phyloP scores from a whole-genome alignment of 2,329 filamentous ascomycete species.

The Didymella exigua region DNA sequence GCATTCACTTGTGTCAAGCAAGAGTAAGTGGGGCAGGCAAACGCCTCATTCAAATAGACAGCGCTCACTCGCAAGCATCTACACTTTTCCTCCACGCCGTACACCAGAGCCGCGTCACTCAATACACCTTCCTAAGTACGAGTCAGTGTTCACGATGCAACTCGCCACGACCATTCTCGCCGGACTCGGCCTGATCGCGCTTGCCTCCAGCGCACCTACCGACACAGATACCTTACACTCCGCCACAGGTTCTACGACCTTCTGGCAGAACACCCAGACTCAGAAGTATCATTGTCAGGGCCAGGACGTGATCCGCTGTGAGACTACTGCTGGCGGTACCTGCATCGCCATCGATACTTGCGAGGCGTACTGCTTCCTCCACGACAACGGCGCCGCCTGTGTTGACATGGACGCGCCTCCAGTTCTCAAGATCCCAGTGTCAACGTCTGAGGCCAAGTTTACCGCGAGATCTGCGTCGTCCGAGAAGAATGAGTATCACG shows the following conservation, averaged over 20 bases:
- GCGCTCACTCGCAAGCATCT: background rate
- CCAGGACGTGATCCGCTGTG: background rate
- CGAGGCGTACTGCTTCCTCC: background rate
- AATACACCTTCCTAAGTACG: background rate
- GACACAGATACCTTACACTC: background rate
- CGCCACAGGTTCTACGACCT: background rate
- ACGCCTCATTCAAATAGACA: background rate
- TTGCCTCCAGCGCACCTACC: slow-evolving; percentile 1
- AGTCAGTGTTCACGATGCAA: background rate
- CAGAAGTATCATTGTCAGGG: background rate
- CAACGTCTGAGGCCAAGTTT: background rate
- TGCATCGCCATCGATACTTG: background rate
- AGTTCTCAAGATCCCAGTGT: background rate
- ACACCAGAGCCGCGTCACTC: background rate
- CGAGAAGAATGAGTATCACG: slow-evolving; percentile 4
- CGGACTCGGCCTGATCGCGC: background rate
- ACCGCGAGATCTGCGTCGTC: background rate
- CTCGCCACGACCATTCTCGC: background rate
- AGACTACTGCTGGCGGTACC: background rate
- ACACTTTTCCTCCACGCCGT: no score
- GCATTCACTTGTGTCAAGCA: background rate
- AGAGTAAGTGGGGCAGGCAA: slow-evolving; percentile 1
- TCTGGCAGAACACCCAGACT: background rate
- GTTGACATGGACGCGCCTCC: background rate
- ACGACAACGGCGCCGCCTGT: slow-evolving; percentile 4